Base-by-base conservation (phyloP, 208 protist species). In the Leishmania tarentolae region DNA sequence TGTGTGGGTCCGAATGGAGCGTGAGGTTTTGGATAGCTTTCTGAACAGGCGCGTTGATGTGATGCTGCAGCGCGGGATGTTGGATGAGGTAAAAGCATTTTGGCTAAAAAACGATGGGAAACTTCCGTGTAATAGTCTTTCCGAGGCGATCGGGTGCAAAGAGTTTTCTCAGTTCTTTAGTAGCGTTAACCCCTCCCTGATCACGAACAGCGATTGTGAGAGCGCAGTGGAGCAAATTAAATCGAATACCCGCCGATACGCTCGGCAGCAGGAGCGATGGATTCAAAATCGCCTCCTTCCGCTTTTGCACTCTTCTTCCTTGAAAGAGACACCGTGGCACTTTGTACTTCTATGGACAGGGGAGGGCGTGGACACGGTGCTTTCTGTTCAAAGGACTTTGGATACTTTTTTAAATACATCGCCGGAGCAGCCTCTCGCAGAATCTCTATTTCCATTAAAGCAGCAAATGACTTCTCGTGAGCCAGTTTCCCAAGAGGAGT, bases 141-240 rank as follows among this genome's bases (percentile, higher is more conserved):
- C 80, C 9, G 89, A 91, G 37, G 91, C 92, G 17, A 97, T 97
- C 75, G 94, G 94, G 0, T 97, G 87, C 82, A 97, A 95, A 68
- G 91, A 97, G 78, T 92, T 95, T 52, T 31, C 76, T 9, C 40
- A 69, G 31, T 63, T 70, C 68, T 61, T 93, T 79, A 42, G 79
- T 35, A 47, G 37, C 9, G 21, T 59, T 53, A 71, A 65, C 31
- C 19, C 79, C 19, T 15, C 83, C 28, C 31, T 44, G 0, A 37
- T 85, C 24, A 71, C 75, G 3, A 76, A 71, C 9, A 79, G 66
- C 44, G 65, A 79, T 24, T 42, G 76, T n/a, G 74, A 74, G 31
- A 57, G 46, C 19, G 88, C 88, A 15, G 71, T 94, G 77, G 87
- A 90, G 59, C 80, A 87, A 56, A 83, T 98, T 24, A 96, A 93